Percentiles rank a stretch among this genome's conserved stretches.
phyloP scores from a whole-genome alignment of 1,284 basidiomycete genomes.

The Bjerkandera adusta region DNA sequence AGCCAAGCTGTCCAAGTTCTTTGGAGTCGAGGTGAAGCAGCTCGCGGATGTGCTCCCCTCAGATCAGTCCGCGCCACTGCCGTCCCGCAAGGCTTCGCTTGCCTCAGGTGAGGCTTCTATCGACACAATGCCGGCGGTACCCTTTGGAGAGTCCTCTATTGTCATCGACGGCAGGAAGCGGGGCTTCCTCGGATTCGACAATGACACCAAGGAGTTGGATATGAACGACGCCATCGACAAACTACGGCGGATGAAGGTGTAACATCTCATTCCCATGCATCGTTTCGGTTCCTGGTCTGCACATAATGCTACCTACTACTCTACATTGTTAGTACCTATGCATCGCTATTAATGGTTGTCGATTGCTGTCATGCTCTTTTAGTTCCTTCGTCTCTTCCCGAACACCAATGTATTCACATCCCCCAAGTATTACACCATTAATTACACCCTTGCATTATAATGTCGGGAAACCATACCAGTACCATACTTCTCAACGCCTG shows the following conservation, averaged over 20 bases:
- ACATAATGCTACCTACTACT: too few species aligned
- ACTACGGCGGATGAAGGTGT: slow-evolving; percentile 48
- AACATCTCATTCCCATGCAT: too few species aligned
- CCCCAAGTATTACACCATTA: too few species aligned
- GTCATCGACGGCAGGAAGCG: slow-evolving; percentile 24
- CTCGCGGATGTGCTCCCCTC: slow-evolving; percentile 29
- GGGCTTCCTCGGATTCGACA: slow-evolving; percentile 24
- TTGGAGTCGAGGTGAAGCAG: slow-evolving; percentile 59
- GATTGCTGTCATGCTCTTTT: too few species aligned
- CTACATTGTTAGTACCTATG: too few species aligned
- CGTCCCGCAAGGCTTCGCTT: slow-evolving; percentile 1
- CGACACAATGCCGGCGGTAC: neutral
- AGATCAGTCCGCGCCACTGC: slow-evolving; percentile 6
- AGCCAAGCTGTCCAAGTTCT: slow-evolving; percentile 80
- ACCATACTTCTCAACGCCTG: too few species aligned
- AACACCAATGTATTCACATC: too few species aligned
- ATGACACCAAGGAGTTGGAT: slow-evolving; percentile 25
- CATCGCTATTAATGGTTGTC: too few species aligned
- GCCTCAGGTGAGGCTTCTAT: slow-evolving; percentile 4
- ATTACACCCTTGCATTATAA: too few species aligned
- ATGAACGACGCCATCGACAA: slow-evolving; percentile 46
- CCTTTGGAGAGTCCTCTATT: slow-evolving; percentile 16
- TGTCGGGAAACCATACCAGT: too few species aligned
- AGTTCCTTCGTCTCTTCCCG: too few species aligned
- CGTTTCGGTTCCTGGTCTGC: too few species aligned